Percentiles rank a stretch among this genome's conserved stretches.
These are phyloP conservation scores for Ilyonectria robusta DNA, from an alignment of 2,329 filamentous ascomycete genomes.

Conservation along the genomic window DNA sequence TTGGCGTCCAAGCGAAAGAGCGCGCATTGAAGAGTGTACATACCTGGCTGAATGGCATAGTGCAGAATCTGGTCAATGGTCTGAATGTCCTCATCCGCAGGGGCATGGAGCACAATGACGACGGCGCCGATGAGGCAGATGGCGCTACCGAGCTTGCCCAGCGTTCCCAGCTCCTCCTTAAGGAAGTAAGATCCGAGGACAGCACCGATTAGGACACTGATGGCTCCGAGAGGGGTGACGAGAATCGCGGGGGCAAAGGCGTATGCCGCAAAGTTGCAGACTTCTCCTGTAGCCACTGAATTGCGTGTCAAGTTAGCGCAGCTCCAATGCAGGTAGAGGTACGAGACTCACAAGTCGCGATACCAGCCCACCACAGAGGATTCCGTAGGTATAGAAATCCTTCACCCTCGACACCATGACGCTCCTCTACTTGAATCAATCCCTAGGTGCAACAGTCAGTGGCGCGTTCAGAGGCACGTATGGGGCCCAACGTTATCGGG, in stretches of 20 bases:
- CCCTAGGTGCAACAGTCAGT: constrained; percentile 67
- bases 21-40: constrained; percentile 6
- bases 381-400: constrained; percentile 95
- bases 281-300: constrained; percentile 89
- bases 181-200: constrained; percentile 96
- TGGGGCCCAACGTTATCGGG: background rate
- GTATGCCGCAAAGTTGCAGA: constrained; percentile 98
- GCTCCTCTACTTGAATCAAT: constrained; percentile 89
- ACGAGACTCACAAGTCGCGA: constrained; percentile 82
- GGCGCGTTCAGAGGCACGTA: background rate
- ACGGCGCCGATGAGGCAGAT: constrained; percentile 96
- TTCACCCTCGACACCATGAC: constrained; percentile 96
- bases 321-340: background rate
- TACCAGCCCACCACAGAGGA: constrained; percentile 98
- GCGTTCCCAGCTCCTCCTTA: constrained; percentile 87
- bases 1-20: background rate
- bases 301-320: constrained; percentile 40
- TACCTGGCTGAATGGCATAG: constrained; percentile 93
- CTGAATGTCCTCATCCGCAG: constrained; percentile 90
- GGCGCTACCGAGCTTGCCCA: constrained; percentile 95
- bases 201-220: constrained; percentile 95
- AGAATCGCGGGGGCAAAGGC: constrained; percentile 99
- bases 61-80: constrained; percentile 93
- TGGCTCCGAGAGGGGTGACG: constrained; percentile 92
- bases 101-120: constrained; percentile 97